phyloP scores from a whole-genome alignment of 176 grass and related monocot species.

The Thalia dealbata region DNA sequence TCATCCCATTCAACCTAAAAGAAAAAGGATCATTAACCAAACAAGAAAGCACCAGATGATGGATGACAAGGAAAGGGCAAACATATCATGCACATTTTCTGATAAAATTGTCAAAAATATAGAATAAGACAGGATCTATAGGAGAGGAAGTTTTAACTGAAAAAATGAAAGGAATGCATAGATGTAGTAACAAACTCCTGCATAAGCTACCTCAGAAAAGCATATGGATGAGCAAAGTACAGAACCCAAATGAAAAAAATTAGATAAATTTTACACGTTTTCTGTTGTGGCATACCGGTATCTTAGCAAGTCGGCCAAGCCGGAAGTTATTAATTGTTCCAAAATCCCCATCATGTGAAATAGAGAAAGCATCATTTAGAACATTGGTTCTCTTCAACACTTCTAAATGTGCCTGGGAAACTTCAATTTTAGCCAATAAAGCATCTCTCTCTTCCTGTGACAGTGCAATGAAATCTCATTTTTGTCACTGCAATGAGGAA shows the following conservation, averaged over 20 bases:
- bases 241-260: neutral
- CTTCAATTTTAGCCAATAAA: conserved; percentile 90
- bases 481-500: neutral
- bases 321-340: conserved; percentile 93
- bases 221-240: neutral
- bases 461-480: neutral
- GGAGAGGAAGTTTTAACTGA: neutral
- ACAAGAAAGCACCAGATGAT: neutral
- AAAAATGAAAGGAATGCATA: neutral
- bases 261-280: neutral
- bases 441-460: conserved; percentile 91
- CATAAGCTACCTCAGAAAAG: too few relatives aligned
- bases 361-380: conserved; percentile 83
- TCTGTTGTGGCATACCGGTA: conserved; percentile 38
- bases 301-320: conserved; percentile 63
- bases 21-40: neutral
- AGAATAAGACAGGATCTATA: neutral
- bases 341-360: conserved; percentile 87
- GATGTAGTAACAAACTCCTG: neutral
- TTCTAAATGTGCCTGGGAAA: conserved; percentile 85
- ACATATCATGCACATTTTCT: too few relatives aligned
- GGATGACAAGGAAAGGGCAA: neutral
- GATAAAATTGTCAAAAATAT: too few relatives aligned
- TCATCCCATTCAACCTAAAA: conserved; percentile 96
- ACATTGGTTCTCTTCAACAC: conserved; percentile 79